Evolutionary conservation across 1,284 basidiomycete species (phyloP), one percentile per base, ranked within the genome.

Genomic region (Sporisorium iseilematis-ciliati): DNA sequence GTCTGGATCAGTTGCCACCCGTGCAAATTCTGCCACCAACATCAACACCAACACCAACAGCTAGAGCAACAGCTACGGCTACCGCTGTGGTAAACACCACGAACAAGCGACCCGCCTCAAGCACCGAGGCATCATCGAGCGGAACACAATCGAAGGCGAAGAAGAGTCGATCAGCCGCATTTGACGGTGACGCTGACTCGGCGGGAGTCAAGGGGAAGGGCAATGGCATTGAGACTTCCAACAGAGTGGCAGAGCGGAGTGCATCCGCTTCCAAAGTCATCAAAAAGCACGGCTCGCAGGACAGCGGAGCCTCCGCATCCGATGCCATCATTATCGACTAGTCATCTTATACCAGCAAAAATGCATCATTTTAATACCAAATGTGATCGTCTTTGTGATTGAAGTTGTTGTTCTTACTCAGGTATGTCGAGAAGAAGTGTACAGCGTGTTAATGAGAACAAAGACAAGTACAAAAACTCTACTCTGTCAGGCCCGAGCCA

Each of bases 301-400:
- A 56, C n/a, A 11, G 52, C 52, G 65, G 65, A 31, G 26, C 58
- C 10, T 52, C 53, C 6, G 31, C 42, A 7, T 55, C 35, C 2
- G 65, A 67, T 18, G 59, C 59, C 38, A 67, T 67, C 43, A 18
- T 67, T 31, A 57, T 67, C 26, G 58, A 67, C 42, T 67, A 56
- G 52, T 26, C 23, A 29, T 33, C 2, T 20, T 18, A n/a, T 46
- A 23, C 23, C 23, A 25, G 45, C 45, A 46, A 12, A n/a, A n/a
- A n/a, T n/a, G n/a, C n/a, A n/a, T n/a, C 14, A 4, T 38, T 1
- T 26, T 23, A 26, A 8, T 4, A 16, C 4, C 20, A 14, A 25
- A 14, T 51, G 33, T 38, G 49, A 51, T 25, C 21, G 42, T 2
- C 42, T 43, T 43, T 43, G n/a, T 21, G 20, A 23, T 21, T 14